These are phyloP conservation scores for Staphylotrichum tortipilum DNA, from an alignment of 495 filamentous ascomycete species.

Conservation along the genomic window DNA sequence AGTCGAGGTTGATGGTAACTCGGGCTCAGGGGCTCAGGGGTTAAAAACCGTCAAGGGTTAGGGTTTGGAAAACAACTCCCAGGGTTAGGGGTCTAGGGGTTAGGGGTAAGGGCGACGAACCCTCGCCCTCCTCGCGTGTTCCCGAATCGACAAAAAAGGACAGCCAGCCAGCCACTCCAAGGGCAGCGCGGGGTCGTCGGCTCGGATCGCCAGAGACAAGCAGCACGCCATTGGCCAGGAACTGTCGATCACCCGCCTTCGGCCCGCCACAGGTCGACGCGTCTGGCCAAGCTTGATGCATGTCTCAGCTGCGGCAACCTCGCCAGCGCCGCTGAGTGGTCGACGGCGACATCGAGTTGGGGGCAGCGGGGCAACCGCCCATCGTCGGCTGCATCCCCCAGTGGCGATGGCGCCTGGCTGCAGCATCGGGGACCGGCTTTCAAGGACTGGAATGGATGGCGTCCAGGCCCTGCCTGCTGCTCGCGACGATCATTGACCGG, in stretches of 20 bases:
- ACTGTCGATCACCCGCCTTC: constrained; percentile 6
- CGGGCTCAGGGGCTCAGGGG: no score
- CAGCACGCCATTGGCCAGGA: neutral
- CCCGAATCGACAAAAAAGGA: no score
- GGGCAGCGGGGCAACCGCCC: neutral
- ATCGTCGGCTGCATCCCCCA: neutral
- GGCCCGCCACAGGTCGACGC: neutral
- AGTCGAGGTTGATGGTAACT: no score
- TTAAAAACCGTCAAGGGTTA: no score
- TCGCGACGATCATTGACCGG: no score
- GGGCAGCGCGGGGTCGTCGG: no score
- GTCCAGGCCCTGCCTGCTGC: no score
- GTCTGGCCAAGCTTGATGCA: constrained; percentile 4
- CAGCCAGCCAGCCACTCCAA: no score
- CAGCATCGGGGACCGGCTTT: neutral
- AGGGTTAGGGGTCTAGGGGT: no score
- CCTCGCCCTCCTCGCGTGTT: no score
- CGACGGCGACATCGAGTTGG: neutral
- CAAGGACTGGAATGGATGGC: neutral
- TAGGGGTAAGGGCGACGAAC: no score
- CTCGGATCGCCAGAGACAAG: neutral
- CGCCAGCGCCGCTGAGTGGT: neutral
- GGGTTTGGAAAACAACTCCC: no score
- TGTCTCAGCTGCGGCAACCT: constrained; percentile 8
- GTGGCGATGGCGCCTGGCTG: neutral